Base-by-base conservation (phyloP, 208 protist genomes). In the Porcisia hertigi region DNA sequence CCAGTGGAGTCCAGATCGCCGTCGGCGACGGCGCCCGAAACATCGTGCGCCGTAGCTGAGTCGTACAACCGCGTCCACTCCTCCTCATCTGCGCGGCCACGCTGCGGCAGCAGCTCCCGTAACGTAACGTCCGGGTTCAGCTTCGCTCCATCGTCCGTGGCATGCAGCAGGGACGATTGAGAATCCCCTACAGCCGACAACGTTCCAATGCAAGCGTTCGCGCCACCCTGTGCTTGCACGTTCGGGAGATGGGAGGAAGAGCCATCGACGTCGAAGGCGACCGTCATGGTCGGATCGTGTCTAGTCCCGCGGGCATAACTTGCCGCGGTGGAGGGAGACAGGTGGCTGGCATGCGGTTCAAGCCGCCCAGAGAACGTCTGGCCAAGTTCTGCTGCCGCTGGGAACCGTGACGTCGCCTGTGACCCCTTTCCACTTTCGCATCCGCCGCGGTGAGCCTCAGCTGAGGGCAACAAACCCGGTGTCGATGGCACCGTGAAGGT, bases 11-110 rank as follows among this genome's bases (percentile, higher is more conserved):
- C 49, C n/a, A 80, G 54, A 34, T 63, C 66, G 36, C 80, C 75
- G n/a, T 74, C 70, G 5, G 52, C 62, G 20, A 45, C 53, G 7
- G 43, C 52, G 20, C 58, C 55, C 23, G 41, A 55, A 16, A 43
- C 62, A 25, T 69, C 65, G 54, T 60, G 62, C 63, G 52, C 59
- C 69, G 39, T 43, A 18, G 73, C 49, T 9, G 64, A 69, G 66
- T 82, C 67, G 72, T 82, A 82, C 39, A 82, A 57, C 3, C 77
- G 77, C 12, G 77, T 77, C 72, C 71, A 77, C 43, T 66, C 69
- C n/a, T 30, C 11, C 16, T 53, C 58, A 41, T n/a, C 1, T 34
- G 45, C 25, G 39, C 30, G 16, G 12, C 20, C 45, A 2, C 20
- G 45, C 58, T 25, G 36, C 25, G 71, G 77, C 36, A 82, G 55